Evolutionary conservation across 768 basidiomycete species (phyloP), one percentile per base, ranked within the genome.

Genomic region (Suillus bovinus): DNA sequence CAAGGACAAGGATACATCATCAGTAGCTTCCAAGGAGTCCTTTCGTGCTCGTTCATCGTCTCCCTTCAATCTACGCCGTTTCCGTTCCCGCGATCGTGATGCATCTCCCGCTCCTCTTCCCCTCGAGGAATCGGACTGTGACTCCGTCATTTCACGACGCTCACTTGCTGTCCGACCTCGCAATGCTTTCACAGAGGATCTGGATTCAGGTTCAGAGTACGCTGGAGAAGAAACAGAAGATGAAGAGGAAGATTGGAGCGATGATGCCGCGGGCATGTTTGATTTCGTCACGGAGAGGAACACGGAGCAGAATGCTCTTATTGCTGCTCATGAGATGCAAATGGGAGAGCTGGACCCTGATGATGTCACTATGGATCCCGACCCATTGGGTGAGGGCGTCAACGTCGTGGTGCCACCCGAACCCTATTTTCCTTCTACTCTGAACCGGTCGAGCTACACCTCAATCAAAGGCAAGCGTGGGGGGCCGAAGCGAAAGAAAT

Each of bases 321-420:
- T 81, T 27, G 72, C 79, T 0, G 74, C 78, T 2, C 66, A 67
- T 46, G 66, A 61, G 27, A 46, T 61, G 29, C 2, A 52, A 34
- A 53, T 64, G 4, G 53, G 65, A 31, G 74, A 74, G n/a, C 58
- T 55, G 2, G 73, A 74, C 22, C 83, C 81, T 10, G 81, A 84
- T 13, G 88, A 89, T 54, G 73, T 71, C 42, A 77, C 82, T 44
- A 71, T 82, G 70, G 86, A 88, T 60, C 84, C 88, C 0, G 94
- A 96, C 74, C 92, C 91, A 0, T 80, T 96, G 11, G 96, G 96
- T 14, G 95, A 97, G 75, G 96, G 94, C 61, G 90, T 93, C 22
- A 95, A 94, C 68, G 89, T 95, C 59, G 86, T 94, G 65, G 84
- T 94, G 1, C 90, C 93, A 1, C 88, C 85, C 4, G 90, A 93